phyloP scores from a whole-genome alignment of 2,329 filamentous ascomycete genomes.

The Acarospora socialis region DNA sequence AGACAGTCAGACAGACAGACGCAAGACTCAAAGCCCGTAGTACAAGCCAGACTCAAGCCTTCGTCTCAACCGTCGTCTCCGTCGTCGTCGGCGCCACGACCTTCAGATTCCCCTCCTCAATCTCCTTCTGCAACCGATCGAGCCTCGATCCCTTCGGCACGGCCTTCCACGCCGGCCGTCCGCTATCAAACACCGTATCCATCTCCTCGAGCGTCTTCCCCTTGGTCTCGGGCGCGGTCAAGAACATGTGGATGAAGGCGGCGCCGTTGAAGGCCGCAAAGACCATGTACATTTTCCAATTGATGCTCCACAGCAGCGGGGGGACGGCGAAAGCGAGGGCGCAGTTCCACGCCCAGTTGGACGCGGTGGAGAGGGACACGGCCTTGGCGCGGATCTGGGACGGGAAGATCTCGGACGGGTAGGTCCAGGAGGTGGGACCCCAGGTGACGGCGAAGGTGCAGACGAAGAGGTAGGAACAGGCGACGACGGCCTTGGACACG shows the following conservation, averaged over 20 bases:
- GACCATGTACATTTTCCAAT: constrained; percentile 17
- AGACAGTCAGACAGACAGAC: no score
- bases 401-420: constrained; percentile 27
- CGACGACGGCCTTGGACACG: constrained; percentile 44
- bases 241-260: constrained; percentile 2
- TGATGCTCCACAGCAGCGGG: constrained; percentile 18
- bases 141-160: constrained; percentile 1
- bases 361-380: constrained; percentile 23
- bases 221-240: constrained; percentile 8
- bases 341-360: constrained; percentile 28
- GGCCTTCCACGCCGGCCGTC: constrained; percentile 1
- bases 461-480: constrained; percentile 32
- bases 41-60: no score
- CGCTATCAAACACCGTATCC: constrained; percentile 8
- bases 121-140: constrained; percentile 4
- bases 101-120: constrained; percentile 3
- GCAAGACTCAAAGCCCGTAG: no score
- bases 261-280: constrained; percentile 10
- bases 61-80: no score
- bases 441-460: constrained; percentile 41
- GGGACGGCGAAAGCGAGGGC: constrained; percentile 20
- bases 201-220: constrained; percentile 8
- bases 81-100: no score
- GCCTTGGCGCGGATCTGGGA: constrained; percentile 23
- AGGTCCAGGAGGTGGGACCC: constrained; percentile 31